phyloP scores from a whole-genome alignment of 129 eudicot species.

The Oenanthe sinensis region DNA sequence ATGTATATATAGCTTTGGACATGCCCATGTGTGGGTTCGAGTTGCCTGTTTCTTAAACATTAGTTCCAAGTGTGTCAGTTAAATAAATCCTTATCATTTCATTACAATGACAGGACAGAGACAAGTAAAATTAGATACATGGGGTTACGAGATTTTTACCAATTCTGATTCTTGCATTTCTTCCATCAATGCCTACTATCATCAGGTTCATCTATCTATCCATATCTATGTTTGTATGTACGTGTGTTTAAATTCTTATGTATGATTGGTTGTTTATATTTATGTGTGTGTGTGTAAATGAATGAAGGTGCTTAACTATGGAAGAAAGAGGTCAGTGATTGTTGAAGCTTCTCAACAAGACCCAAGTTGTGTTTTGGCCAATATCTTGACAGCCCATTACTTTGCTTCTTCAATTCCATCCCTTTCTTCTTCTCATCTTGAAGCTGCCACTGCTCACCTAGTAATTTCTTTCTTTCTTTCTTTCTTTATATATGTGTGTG shows the following conservation, averaged over 20 bases:
- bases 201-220: slow-evolving; percentile 36
- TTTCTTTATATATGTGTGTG: not conserved
- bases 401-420: slow-evolving; percentile 29
- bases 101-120: slow-evolving; percentile 2
- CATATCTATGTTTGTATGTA: not conserved
- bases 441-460: slow-evolving; percentile 52
- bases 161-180: slow-evolving; percentile 61
- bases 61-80: not conserved
- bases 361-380: slow-evolving; percentile 63
- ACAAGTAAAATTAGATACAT: slow-evolving; percentile 37
- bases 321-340: slow-evolving; percentile 61
- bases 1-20: not conserved
- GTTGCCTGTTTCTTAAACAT: not conserved
- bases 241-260: not conserved
- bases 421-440: slow-evolving; percentile 33
- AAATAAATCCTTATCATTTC: not conserved
- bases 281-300: not conserved
- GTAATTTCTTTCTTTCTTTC: slow-evolving; percentile 21
- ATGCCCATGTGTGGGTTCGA: not conserved
- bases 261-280: not conserved
- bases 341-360: slow-evolving; percentile 68
- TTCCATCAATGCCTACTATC: slow-evolving; percentile 63
- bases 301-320: slow-evolving; percentile 66
- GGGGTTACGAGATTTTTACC: slow-evolving; percentile 84
- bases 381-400: slow-evolving; percentile 71